Percentiles rank a stretch among this genome's conserved stretches.
Evolutionary conservation across 2,329 filamentous ascomycete genomes (phyloP).

Genomic region (Domatiomyces catenatus): DNA sequence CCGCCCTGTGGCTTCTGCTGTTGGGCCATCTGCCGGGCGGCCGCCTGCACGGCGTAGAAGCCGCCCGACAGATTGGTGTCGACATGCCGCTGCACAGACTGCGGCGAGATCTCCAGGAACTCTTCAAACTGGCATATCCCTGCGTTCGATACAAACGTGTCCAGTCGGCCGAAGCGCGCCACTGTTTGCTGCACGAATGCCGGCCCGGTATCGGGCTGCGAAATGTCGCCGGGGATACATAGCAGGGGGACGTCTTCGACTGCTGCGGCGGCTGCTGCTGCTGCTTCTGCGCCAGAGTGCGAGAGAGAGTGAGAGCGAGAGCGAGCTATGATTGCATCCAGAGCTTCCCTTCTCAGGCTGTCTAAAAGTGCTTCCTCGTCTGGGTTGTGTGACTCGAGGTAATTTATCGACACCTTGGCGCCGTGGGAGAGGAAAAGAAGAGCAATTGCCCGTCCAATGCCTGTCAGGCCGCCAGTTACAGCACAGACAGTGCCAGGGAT

Average conservation of each 20-base stretch:
- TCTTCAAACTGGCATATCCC: constrained; percentile 62
- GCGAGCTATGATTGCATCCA: constrained; percentile 16
- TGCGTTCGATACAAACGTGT: constrained; percentile 22
- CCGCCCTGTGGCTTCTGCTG: constrained; percentile 18
- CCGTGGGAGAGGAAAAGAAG: constrained; percentile 46
- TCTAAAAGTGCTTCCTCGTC: constrained; percentile 16
- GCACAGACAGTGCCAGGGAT: constrained; percentile 56
- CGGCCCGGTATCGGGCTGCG: constrained; percentile 54
- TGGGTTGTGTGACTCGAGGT: constrained; percentile 17
- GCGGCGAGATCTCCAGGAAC: constrained; percentile 59
- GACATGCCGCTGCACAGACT: constrained; percentile 57
- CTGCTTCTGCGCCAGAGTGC: background rate
- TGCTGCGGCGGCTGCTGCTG: background rate
- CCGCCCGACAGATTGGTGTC: constrained; percentile 19
- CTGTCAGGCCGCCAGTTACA: constrained; percentile 74
- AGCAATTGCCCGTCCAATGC: constrained; percentile 73
- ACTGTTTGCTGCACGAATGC: constrained; percentile 44
- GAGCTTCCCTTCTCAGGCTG: constrained; percentile 13
- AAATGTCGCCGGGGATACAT: constrained; percentile 61
- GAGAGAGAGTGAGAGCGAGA: constrained; percentile 1
- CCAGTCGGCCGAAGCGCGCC: constrained; percentile 18
- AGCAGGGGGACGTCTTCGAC: constrained; percentile 25
- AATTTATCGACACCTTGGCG: constrained; percentile 21
- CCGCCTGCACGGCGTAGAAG: constrained; percentile 20
- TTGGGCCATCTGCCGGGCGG: constrained; percentile 19